A percentile compares a stretch with the other conserved stretches of the same genome.
phyloP scores from a whole-genome alignment of 1,284 basidiomycete species.

The Puccinia horiana region DNA sequence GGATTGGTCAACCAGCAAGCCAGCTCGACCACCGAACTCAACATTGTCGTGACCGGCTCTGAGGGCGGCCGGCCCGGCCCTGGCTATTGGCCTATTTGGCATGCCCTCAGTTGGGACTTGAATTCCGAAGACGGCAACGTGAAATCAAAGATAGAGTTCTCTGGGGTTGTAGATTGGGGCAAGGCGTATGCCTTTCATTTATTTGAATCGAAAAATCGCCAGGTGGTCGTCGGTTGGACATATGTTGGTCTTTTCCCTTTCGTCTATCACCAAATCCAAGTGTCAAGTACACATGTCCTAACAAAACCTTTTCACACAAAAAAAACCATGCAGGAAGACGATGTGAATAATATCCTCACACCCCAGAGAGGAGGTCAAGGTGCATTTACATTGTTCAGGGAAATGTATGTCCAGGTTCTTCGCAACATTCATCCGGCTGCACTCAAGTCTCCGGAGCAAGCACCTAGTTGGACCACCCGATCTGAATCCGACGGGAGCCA shows the following conservation, averaged over 20 bases:
- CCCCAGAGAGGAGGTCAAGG: constrained; percentile 52
- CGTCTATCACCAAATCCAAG: not conserved
- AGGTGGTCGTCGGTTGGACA: constrained; percentile 52
- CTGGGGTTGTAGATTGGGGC: constrained; percentile 54
- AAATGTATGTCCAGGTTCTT: constrained; percentile 52
- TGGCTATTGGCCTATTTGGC: constrained; percentile 52
- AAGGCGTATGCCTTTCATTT: constrained; percentile 52
- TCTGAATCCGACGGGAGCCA: constrained; percentile 51
- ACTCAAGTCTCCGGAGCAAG: constrained; percentile 48
- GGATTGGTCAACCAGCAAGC: constrained; percentile 51
- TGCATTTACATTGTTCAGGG: constrained; percentile 53
- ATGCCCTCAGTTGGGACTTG: constrained; percentile 50
- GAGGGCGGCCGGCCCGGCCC: constrained; percentile 51
- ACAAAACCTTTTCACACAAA: not conserved
- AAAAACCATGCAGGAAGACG: too few relatives aligned
- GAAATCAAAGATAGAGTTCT: constrained; percentile 34
- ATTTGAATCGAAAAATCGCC: constrained; percentile 51
- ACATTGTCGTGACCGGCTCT: constrained; percentile 52
- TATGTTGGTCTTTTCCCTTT: constrained; percentile 48
- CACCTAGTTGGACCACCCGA: constrained; percentile 50
- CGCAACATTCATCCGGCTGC: constrained; percentile 50
- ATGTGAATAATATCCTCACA: constrained; percentile 40
- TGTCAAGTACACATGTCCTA: not conserved
- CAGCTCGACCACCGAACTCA: constrained; percentile 46
- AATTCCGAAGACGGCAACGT: constrained; percentile 28